These are phyloP conservation scores for Collariella sp. DNA, from an alignment of 495 filamentous ascomycete species.

Conservation along the genomic window DNA sequence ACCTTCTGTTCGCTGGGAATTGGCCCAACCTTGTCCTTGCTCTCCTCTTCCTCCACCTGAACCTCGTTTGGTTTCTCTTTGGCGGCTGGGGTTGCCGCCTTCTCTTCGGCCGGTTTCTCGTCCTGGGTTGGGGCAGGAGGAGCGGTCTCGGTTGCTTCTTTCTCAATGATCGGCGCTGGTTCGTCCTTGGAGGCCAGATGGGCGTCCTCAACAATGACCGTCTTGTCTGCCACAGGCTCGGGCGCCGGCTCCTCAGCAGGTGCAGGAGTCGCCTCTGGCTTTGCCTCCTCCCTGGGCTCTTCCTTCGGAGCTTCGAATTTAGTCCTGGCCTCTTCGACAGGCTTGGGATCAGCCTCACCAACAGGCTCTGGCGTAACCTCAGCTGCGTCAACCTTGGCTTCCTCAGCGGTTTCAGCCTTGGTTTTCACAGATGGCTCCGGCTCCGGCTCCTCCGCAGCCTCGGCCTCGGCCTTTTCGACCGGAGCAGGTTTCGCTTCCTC, in stretches of 20 bases:
- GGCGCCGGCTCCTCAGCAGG: conserved; percentile 2
- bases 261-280: conserved; percentile 4
- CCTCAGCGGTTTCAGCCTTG: not conserved
- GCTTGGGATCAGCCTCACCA: conserved; percentile 1
- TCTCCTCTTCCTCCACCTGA: conserved; percentile 24
- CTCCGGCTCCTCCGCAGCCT: conserved; percentile 7
- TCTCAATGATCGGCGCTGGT: not conserved
- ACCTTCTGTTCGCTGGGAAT: conserved; percentile 29
- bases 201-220: conserved; percentile 1
- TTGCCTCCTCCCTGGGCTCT: not conserved
- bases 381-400: conserved; percentile 6
- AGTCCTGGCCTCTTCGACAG: conserved; percentile 5
- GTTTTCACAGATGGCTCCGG: not conserved
- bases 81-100: not conserved
- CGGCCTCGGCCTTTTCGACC: conserved; percentile 4
- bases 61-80: conserved; percentile 11
- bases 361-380: conserved; percentile 1
- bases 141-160: not conserved
- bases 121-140: not conserved
- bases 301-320: conserved; percentile 6
- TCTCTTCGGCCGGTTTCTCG: not conserved
- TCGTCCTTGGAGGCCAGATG: conserved; percentile 2
- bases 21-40: conserved; percentile 29
- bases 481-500: not conserved
- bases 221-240: conserved; percentile 2